These are phyloP conservation scores for Talaromyces borbonicus DNA, from an alignment of 495 filamentous ascomycete genomes.

Conservation along the genomic window DNA sequence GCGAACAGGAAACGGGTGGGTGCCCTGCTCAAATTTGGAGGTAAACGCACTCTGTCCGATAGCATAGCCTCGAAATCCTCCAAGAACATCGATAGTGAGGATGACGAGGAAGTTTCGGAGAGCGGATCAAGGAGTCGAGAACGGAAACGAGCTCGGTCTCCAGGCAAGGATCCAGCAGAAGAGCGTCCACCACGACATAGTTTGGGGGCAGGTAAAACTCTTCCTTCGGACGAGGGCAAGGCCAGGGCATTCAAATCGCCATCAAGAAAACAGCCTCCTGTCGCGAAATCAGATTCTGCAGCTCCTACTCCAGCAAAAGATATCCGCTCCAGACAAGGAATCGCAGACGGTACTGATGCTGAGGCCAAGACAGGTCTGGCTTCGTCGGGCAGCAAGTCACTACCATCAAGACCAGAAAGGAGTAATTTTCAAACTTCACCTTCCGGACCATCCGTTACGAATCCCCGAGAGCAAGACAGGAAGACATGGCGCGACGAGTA, in stretches of 20 bases:
- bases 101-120: conserved; percentile 16
- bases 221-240: conserved; percentile 17
- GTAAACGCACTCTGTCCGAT: conserved; percentile 26
- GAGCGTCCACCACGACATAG: neutral
- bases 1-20: conserved; percentile 33
- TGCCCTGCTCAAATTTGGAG: conserved; percentile 33
- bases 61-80: no score
- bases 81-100: conserved; percentile 15
- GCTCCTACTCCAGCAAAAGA: conserved; percentile 23
- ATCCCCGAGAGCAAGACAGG: conserved; percentile 25
- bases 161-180: conserved; percentile 15
- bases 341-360: conserved; percentile 15
- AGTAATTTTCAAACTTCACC: conserved; percentile 20
- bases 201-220: neutral
- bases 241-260: conserved; percentile 9
- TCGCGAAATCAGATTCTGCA: conserved; percentile 12
- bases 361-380: conserved; percentile 22
- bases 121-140: conserved; percentile 11
- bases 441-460: conserved; percentile 15
- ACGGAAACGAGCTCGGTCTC: conserved; percentile 9
- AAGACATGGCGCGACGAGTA: conserved; percentile 38
- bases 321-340: conserved; percentile 11
- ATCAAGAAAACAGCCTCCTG: conserved; percentile 14
- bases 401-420: conserved; percentile 17
- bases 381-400: conserved; percentile 15